Evolutionary conservation across 1,284 basidiomycete genomes (phyloP), one percentile per base, ranked within the genome.

Genomic region (Schizophyllum commune): DNA sequence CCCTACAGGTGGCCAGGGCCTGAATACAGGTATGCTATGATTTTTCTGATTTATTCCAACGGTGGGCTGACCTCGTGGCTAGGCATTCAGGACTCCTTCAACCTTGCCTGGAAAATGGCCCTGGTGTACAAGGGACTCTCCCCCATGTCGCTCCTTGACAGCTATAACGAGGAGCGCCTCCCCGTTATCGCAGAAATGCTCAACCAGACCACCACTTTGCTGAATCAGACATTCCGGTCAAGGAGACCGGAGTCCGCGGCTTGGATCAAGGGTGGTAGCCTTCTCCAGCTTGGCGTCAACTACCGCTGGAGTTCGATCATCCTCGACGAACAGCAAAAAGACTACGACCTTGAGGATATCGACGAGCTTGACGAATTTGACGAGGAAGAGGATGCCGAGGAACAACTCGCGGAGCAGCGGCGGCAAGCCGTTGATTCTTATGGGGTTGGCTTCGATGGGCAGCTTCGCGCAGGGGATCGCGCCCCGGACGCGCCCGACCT

Each of bases 131-230:
- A 65, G 27, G 62, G 65, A 19, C 64, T 65, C 32, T 62, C 70
- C 0, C 55, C 67, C 1, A 19, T 56, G 1, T 61, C 66, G 4
- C 65, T 73, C 20, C 66, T 72, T 21, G 67, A 67, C 21, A 69
- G 67, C 7, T 73, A 74, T 59, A 59, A 56, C 51, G 63, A 65
- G 22, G 72, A 73, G 60, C 68, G 72, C n/a, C 58, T 70, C 22
- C 71, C 71, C 17, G 70, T 73, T 55, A 68, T 72, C 59, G 64
- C 66, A 17, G 66, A 69, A 51, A 69, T 74, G 67, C 68, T 74
- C 63, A 63, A 68, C 21, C 62, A 65, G 56, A 67, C 67, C 0
- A 68, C 65, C 15, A 59, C 55, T 1, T 33, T 67, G 52, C 56
- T 62, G 55, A 52, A 61, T 51, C 52, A 64, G 59, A 65, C 58